Evolutionary conservation across 2,329 filamentous ascomycete species (phyloP), one percentile per base, ranked within the genome.

Genomic region (Aureobasidium sp.): DNA sequence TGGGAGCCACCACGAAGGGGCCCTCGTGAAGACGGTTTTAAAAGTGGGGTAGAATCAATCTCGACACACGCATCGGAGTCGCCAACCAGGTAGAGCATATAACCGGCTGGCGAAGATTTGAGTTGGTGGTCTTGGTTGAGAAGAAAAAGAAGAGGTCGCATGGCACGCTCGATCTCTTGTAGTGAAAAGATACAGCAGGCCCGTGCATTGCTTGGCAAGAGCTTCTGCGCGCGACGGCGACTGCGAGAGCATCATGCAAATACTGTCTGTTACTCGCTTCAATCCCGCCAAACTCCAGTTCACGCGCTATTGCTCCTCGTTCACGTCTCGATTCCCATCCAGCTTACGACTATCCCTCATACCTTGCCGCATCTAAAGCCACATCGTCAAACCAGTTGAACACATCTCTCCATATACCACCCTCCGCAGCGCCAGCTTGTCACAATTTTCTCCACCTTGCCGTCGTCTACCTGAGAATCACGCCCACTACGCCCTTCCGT

Each of bases 1-100:
- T 87, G 85, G 79, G 79, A 79, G 80, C 79, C 78, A 73, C 78
- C 71, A 75, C 74, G 67, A 73, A 77, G 76, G 80, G 78, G 64
- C 83, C 83, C 84, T 90, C 87, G 84, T 85, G 82, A 85, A 83
- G 82, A 90, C 87, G 87, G 87, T 90, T 90, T 90, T 90, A 87
- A 79, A 87, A 84, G 83, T 82, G 86, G 82, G 75, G 74, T 76
- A 70, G 71, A 64, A 70, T 81, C 79, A 70, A 76, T 90, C 87
- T 90, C 77, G 87, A 88, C 87, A 76, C 80, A 82, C 82, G 75
- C 82, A 83, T 84, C 84, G 83, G 84, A 88, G 79, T 87, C 83
- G 81, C 79, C 84, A 87, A 82, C 79, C 80, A 81, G 83, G 81
- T 85, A 69, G 77, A 72, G 69, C 72, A 68, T 65, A 65, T 70